phyloP scores from a whole-genome alignment of 441 rosid species.

The Sinapis alba region DNA sequence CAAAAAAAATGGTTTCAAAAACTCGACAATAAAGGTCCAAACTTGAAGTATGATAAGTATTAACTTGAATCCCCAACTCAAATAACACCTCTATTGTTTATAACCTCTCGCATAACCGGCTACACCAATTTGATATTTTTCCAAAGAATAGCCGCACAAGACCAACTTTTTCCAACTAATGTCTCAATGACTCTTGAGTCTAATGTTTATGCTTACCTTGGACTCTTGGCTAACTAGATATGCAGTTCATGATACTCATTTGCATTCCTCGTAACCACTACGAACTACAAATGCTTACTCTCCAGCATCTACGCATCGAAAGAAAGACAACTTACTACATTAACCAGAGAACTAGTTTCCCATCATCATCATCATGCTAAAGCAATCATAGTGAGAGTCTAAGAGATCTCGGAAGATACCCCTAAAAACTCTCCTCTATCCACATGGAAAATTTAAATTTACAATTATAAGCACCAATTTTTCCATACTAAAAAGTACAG shows the following conservation, averaged over 20 bases:
- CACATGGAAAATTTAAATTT: not conserved
- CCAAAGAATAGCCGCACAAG: slow-evolving; percentile 2
- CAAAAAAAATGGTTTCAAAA: not conserved
- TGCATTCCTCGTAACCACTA: not conserved
- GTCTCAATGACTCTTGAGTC: not conserved
- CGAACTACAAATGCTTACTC: not conserved
- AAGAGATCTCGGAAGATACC: slow-evolving; percentile 14
- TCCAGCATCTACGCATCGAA: slow-evolving; percentile 2
- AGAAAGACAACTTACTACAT: slow-evolving; percentile 5
- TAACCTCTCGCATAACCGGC: not conserved
- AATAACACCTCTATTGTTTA: not conserved
- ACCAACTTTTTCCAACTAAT: slow-evolving; percentile 1
- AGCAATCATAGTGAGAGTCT: slow-evolving; percentile 10
- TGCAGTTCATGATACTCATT: slow-evolving; percentile 2
- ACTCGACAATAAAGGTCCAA: not conserved
- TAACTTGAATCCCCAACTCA: not conserved
- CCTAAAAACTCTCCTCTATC: slow-evolving; percentile 3
- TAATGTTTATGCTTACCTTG: slow-evolving; percentile 3
- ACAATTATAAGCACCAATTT: not conserved
- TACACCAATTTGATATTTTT: slow-evolving; percentile 4
- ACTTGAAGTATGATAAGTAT: not conserved
- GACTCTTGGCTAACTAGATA: slow-evolving; percentile 12
- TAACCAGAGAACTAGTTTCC: slow-evolving; percentile 1
- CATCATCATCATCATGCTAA: slow-evolving; percentile 13
- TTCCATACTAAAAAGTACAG: not conserved